phyloP scores from a whole-genome alignment of 2,329 filamentous ascomycete genomes.

The Calycina herbarum region DNA sequence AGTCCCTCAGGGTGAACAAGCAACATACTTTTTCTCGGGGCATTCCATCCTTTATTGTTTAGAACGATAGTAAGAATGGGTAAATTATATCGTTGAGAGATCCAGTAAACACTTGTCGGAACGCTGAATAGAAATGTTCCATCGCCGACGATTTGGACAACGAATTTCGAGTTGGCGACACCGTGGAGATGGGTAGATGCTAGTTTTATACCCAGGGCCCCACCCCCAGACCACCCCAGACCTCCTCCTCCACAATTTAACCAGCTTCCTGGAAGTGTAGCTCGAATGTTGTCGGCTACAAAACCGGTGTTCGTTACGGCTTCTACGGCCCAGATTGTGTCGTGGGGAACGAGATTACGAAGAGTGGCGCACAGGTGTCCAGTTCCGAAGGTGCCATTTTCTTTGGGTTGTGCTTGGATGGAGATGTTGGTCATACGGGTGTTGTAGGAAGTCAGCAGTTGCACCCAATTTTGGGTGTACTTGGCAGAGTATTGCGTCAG shows the following conservation, averaged over 20 bases:
- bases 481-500: slow-evolving; percentile 33
- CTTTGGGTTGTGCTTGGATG: slow-evolving; percentile 54
- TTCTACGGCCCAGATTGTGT: slow-evolving; percentile 76
- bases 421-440: slow-evolving; percentile 61
- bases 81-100: slow-evolving; percentile 63
- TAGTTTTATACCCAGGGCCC: slow-evolving; percentile 73
- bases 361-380: slow-evolving; percentile 49
- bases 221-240: slow-evolving; percentile 78
- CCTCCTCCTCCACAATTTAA: slow-evolving; percentile 81
- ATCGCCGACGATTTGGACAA: slow-evolving; percentile 66
- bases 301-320: slow-evolving; percentile 71
- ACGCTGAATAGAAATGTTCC: slow-evolving; percentile 67
- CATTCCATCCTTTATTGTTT: slow-evolving; percentile 72
- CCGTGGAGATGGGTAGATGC: slow-evolving; percentile 53
- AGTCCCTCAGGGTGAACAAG: slow-evolving; percentile 66
- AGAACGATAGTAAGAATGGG: slow-evolving; percentile 66
- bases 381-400: slow-evolving; percentile 56
- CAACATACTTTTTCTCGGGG: slow-evolving; percentile 58
- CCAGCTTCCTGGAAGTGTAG: slow-evolving; percentile 69
- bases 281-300: slow-evolving; percentile 70
- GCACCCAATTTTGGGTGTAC: slow-evolving; percentile 49
- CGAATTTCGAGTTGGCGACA: slow-evolving; percentile 54
- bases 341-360: slow-evolving; percentile 55
- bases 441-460: slow-evolving; percentile 58
- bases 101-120: slow-evolving; percentile 68